phyloP scores from a whole-genome alignment of 768 basidiomycete species.

The Lentinula sp. region DNA sequence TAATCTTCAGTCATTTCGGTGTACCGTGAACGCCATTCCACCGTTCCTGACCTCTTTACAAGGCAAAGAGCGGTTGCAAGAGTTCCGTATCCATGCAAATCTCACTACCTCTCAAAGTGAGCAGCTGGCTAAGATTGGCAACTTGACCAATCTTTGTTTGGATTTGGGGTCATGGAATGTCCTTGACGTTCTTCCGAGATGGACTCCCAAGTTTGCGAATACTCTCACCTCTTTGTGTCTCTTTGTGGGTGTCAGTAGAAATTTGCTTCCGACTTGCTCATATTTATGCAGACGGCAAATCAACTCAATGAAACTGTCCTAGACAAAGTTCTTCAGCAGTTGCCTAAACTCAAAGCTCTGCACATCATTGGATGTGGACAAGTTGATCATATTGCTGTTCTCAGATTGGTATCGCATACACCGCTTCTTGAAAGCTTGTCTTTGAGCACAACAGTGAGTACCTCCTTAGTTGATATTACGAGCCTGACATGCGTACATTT shows the following conservation, averaged over 20 bases:
- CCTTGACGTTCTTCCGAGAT: conserved; percentile 51
- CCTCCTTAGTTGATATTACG: neutral
- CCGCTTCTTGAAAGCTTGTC: conserved; percentile 57
- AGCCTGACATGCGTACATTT: conserved; percentile 3
- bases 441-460: conserved; percentile 51
- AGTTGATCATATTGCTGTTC: conserved; percentile 43
- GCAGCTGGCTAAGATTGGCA: conserved; percentile 31
- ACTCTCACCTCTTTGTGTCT: conserved; percentile 52
- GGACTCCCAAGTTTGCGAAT: conserved; percentile 36
- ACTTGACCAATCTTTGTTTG: conserved; percentile 41
- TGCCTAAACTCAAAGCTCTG: conserved; percentile 50
- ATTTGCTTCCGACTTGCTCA: neutral
- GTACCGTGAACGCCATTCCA: conserved; percentile 39
- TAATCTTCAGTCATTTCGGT: conserved; percentile 54
- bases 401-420: conserved; percentile 39
- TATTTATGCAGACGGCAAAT: conserved; percentile 42
- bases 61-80: conserved; percentile 35
- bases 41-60: conserved; percentile 43
- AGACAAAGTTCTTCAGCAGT: conserved; percentile 35
- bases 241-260: conserved; percentile 38
- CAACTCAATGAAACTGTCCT: conserved; percentile 50
- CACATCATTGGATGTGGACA: conserved; percentile 59
- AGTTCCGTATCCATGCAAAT: conserved; percentile 44
- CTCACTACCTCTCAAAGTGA: conserved; percentile 46
- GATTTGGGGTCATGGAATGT: conserved; percentile 61